Percentiles rank a stretch among this genome's conserved stretches.
Evolutionary conservation across 2,329 filamentous ascomycete genomes (phyloP).

Genomic region (Pseudodiploospora longispora): DNA sequence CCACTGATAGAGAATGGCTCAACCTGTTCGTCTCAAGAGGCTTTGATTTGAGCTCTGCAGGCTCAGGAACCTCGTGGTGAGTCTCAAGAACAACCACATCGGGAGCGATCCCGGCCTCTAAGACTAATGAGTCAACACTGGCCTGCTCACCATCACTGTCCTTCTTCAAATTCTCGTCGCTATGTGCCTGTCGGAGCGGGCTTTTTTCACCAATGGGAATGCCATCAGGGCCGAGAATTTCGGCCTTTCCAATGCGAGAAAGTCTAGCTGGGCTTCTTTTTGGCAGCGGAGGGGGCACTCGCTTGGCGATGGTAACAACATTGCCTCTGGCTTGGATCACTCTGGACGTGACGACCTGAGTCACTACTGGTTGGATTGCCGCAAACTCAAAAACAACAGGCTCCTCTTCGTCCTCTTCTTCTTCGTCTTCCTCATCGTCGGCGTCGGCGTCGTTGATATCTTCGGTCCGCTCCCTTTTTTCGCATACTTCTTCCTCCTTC

Average conservation of each 20-base stretch:
- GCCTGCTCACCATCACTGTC: constrained; percentile 14
- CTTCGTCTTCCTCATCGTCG: constrained; percentile 36
- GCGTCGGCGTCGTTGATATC: constrained; percentile 18
- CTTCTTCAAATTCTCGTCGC: constrained; percentile 20
- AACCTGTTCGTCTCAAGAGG: too few species aligned
- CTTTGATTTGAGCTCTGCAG: too few species aligned
- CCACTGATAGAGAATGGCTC: too few species aligned
- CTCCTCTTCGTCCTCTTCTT: constrained; percentile 51
- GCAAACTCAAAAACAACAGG: constrained; percentile 63
- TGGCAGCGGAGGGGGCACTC: constrained; percentile 69
- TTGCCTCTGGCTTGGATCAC: constrained; percentile 66
- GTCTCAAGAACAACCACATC: too few species aligned
- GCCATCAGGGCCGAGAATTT: constrained; percentile 40
- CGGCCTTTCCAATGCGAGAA: constrained; percentile 42
- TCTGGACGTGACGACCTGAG: constrained; percentile 54
- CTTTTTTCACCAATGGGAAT: constrained; percentile 22
- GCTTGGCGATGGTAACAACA: constrained; percentile 78
- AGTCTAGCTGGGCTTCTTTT: constrained; percentile 63
- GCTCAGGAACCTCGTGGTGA: too few species aligned
- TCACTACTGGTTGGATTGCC: constrained; percentile 44
- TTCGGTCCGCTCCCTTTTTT: constrained; percentile 13
- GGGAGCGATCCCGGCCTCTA: too few species aligned
- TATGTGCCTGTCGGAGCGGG: constrained; percentile 43
- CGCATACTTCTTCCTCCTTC: constrained; percentile 17
- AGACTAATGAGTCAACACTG: background rate